Conservation (phyloP, 2,329 filamentous ascomycete genomes). For the Fusarium equiseti region DNA sequence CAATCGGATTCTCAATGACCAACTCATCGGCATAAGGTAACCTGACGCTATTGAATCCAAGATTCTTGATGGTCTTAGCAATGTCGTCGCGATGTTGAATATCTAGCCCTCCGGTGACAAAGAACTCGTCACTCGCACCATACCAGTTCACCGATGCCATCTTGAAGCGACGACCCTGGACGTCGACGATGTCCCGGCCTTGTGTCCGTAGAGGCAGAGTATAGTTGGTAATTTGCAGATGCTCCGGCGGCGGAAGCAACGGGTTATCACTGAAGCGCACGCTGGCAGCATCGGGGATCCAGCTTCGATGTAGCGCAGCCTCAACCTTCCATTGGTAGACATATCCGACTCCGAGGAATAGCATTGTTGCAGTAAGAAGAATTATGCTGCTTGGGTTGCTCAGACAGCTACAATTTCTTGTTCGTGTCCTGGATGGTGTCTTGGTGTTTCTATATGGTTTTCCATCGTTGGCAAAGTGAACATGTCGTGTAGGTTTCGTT, state of each 20-base stretch:
- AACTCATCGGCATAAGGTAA: conserved; percentile 78
- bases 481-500: conserved; percentile 7
- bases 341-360: conserved; percentile 49
- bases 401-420: conserved; percentile 24
- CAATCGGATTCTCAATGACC: conserved; percentile 69
- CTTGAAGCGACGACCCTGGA: conserved; percentile 68
- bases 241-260: conserved; percentile 58
- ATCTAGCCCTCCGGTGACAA: conserved; percentile 73
- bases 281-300: conserved; percentile 63
- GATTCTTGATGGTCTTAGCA: conserved; percentile 66
- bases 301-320: conserved; percentile 57
- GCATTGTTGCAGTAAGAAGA: conserved; percentile 53
- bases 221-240: conserved; percentile 61
- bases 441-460: conserved; percentile 13
- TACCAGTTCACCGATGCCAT: conserved; percentile 78
- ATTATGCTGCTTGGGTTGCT: conserved; percentile 46
- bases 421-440: conserved; percentile 1
- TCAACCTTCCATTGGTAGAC: conserved; percentile 61
- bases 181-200: conserved; percentile 72
- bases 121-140: conserved; percentile 75
- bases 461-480: conserved; percentile 17
- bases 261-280: conserved; percentile 62
- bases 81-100: conserved; percentile 71
- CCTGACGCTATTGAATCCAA: conserved; percentile 79
- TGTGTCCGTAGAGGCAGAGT: conserved; percentile 68